phyloP scores from a whole-genome alignment of 148 eudicot species.

The Nepenthes gracilis region DNA sequence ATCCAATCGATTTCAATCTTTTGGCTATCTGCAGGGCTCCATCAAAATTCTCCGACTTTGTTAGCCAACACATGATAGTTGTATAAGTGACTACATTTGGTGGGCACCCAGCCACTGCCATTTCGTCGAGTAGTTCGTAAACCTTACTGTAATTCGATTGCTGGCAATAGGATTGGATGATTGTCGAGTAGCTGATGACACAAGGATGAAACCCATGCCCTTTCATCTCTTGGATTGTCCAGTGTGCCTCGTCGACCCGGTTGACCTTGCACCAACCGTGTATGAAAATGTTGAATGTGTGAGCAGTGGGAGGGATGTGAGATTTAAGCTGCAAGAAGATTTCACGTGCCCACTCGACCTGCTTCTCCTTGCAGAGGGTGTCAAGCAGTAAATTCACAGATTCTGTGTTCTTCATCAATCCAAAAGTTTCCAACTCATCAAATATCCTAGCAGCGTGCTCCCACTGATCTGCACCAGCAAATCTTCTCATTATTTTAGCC shows the following conservation, averaged over 20 bases:
- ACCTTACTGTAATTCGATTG: constrained; percentile 45
- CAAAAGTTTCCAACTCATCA: constrained; percentile 51
- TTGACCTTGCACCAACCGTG: constrained; percentile 89
- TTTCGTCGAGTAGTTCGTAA: constrained; percentile 62
- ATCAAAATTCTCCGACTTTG: constrained; percentile 42
- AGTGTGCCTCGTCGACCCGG: constrained; percentile 72
- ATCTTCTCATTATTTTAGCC: constrained; percentile 70
- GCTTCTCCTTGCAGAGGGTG: constrained; percentile 79
- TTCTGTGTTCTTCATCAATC: constrained; percentile 62
- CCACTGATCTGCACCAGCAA: constrained; percentile 74
- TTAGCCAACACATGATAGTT: constrained; percentile 48
- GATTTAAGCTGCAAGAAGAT: constrained; percentile 61
- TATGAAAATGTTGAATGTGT: constrained; percentile 73
- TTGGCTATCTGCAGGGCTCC: constrained; percentile 52
- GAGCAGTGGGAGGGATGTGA: constrained; percentile 51
- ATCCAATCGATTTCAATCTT: constrained; percentile 40
- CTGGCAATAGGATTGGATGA: constrained; percentile 60
- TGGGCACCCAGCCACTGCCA: constrained; percentile 51
- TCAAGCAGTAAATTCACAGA: constrained; percentile 84
- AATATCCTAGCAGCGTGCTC: constrained; percentile 46
- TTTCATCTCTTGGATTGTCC: constrained; percentile 94
- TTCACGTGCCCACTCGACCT: constrained; percentile 66
- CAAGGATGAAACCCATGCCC: constrained; percentile 71
- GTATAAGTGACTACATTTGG: constrained; percentile 87
- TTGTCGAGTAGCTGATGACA: constrained; percentile 79